Conservation (phyloP, 2,329 filamentous ascomycete species). For the Talaromyces sp. region DNA sequence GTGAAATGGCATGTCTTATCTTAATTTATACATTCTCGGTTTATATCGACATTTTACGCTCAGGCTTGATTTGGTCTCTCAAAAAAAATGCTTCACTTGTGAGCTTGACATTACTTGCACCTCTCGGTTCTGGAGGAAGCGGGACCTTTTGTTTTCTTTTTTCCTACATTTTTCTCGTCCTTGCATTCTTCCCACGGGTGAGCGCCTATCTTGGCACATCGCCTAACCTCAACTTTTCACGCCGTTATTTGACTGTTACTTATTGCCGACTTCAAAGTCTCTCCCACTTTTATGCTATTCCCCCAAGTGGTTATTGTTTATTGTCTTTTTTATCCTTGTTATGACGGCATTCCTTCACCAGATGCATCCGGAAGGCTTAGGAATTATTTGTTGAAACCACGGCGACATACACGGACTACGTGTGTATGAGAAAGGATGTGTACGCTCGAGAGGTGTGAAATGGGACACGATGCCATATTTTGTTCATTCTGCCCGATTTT, state of each 20-base stretch:
- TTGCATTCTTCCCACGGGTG: slow-evolving; percentile 8
- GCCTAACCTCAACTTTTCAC: slow-evolving; percentile 5
- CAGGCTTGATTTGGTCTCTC: not conserved
- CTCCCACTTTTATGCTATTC: slow-evolving; percentile 3
- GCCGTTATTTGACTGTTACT: slow-evolving; percentile 12
- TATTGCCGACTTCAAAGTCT: slow-evolving; percentile 10
- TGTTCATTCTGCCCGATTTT: slow-evolving; percentile 6
- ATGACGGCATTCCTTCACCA: not conserved
- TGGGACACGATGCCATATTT: not conserved
- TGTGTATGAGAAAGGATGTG: not conserved
- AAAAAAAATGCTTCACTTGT: not conserved
- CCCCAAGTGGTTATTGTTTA: slow-evolving; percentile 2
- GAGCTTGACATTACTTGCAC: not conserved
- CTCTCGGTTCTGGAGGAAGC: not conserved
- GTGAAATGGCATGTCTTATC: not conserved
- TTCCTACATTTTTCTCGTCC: not conserved
- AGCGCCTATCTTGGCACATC: slow-evolving; percentile 10
- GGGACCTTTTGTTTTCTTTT: not conserved
- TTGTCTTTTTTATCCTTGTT: not conserved
- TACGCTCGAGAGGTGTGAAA: not conserved
- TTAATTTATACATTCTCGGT: not conserved
- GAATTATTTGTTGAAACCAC: not conserved
- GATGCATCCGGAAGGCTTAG: not conserved
- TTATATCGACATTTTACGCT: not conserved
- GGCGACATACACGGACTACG: not conserved